These are phyloP conservation scores for Sanguinoderma infundibulare DNA, from an alignment of 1,284 basidiomycete genomes.

Conservation along the genomic window DNA sequence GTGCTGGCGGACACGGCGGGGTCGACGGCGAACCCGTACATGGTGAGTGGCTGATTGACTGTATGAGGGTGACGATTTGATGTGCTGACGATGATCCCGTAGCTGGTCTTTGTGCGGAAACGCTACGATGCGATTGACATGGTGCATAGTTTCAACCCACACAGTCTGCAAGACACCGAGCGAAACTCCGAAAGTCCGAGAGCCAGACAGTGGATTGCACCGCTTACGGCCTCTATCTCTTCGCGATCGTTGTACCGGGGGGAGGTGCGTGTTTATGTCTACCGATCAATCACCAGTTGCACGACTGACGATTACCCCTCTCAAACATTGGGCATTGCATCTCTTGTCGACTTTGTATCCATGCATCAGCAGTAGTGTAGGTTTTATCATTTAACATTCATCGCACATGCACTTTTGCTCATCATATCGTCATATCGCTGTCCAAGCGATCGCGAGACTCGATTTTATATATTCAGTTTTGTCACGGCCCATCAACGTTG, in stretches of 20 bases:
- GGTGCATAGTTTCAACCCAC: constrained; percentile 63
- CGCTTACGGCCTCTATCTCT: too few relatives aligned
- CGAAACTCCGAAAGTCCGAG: too few relatives aligned
- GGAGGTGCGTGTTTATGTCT: not conserved
- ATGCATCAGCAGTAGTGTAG: not conserved
- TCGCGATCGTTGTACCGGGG: too few relatives aligned
- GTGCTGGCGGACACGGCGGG: constrained; percentile 82
- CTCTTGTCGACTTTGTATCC: not conserved
- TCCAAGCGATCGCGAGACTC: too few relatives aligned
- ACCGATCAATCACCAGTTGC: not conserved
- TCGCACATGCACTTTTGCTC: not conserved
- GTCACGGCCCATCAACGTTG: too few relatives aligned
- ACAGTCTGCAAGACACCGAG: constrained; percentile 21
- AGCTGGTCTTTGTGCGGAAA: constrained; percentile 85
- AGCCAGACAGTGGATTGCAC: too few relatives aligned
- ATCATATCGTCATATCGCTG: too few relatives aligned
- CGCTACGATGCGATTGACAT: constrained; percentile 76
- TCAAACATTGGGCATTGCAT: not conserved
- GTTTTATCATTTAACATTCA: too few relatives aligned
- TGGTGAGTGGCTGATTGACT: constrained; percentile 59
- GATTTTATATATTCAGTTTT: too few relatives aligned
- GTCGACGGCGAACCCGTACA: constrained; percentile 81
- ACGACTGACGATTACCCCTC: not conserved
- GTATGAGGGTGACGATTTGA: not conserved
- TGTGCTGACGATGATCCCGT: constrained; percentile 2